Percentiles rank a stretch among this genome's conserved stretches.
These are phyloP conservation scores for Acanthochlamys bracteata DNA, from an alignment of 106 monocot genomes.

Conservation along the genomic window DNA sequence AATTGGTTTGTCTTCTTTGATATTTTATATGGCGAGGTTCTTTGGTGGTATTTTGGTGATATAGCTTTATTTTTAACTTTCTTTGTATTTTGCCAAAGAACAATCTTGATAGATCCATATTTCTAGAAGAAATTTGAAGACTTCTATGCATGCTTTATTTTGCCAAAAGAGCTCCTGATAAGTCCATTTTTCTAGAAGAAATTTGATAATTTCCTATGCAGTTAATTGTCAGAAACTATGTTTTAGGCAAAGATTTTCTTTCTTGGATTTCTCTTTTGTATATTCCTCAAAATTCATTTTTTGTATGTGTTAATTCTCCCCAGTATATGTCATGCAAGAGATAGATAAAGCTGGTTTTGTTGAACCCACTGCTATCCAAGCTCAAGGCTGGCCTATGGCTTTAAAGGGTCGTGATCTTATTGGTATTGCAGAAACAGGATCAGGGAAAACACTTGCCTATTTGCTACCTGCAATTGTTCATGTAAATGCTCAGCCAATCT, in stretches of 20 bases:
- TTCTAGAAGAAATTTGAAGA: not conserved
- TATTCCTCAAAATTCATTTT: not conserved
- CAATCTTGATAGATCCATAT: too few relatives aligned
- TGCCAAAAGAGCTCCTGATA: not conserved
- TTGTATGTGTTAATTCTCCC: not conserved
- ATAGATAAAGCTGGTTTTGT: constrained; percentile 86
- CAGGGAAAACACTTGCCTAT: constrained; percentile 94
- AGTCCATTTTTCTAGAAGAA: not conserved
- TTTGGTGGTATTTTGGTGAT: too few relatives aligned
- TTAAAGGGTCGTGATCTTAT: constrained; percentile 94
- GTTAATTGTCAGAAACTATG: not conserved
- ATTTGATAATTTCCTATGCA: not conserved
- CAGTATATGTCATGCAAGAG: constrained; percentile 97
- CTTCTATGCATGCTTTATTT: not conserved
- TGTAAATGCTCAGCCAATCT: constrained; percentile 97
- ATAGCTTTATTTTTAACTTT: too few relatives aligned
- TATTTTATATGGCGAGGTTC: too few relatives aligned
- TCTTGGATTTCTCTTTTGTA: not conserved
- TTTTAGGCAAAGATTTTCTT: not conserved
- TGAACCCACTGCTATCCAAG: constrained; percentile 96
- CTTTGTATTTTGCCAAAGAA: too few relatives aligned
- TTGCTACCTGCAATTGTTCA: constrained; percentile 93
- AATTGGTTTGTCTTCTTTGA: too few relatives aligned
- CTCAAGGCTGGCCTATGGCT: constrained; percentile 99
- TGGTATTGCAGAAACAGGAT: constrained; percentile 98